A percentile compares a stretch with the other conserved stretches of the same genome.
Conservation (phyloP, 2,329 filamentous ascomycete genomes). For the Colletotrichum scovillei region DNA sequence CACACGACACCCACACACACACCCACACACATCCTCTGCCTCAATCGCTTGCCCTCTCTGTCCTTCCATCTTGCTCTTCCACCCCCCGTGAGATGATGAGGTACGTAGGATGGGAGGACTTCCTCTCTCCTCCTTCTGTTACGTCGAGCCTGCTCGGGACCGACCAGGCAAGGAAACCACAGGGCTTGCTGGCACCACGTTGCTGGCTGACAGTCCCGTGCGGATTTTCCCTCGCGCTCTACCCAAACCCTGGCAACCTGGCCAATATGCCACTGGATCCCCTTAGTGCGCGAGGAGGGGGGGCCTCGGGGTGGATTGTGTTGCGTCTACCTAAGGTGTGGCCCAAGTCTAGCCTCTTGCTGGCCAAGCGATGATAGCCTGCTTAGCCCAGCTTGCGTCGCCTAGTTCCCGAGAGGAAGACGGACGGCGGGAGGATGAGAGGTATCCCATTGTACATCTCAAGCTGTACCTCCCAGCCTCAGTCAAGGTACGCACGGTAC, state of each 20-base stretch:
- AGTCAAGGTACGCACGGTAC: background rate
- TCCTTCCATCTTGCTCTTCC: background rate
- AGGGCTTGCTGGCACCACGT: slow-evolving; percentile 41
- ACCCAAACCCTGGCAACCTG: slow-evolving; percentile 30
- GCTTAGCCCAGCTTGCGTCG: slow-evolving; percentile 13
- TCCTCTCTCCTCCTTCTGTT: background rate
- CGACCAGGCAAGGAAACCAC: slow-evolving; percentile 16
- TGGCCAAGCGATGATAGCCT: slow-evolving; percentile 23
- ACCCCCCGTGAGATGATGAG: background rate
- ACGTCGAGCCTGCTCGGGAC: slow-evolving; percentile 1
- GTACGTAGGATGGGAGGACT: background rate
- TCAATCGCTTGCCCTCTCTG: background rate
- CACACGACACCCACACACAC: background rate
- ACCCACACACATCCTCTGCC: background rate
- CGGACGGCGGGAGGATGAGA: slow-evolving; percentile 2
- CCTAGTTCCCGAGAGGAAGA: background rate
- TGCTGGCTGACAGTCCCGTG: slow-evolving; percentile 43
- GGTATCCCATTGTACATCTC: background rate
- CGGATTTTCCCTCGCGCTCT: slow-evolving; percentile 30
- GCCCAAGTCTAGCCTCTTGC: slow-evolving; percentile 10
- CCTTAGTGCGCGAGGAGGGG: slow-evolving; percentile 12
- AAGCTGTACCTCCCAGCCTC: background rate
- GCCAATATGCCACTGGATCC: slow-evolving; percentile 20
- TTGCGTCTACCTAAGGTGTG: slow-evolving; percentile 19
- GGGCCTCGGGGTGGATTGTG: slow-evolving; percentile 7